A percentile compares a stretch with the other conserved stretches of the same genome.
These are phyloP conservation scores for Inonotus hispidus DNA, from an alignment of 1,284 basidiomycete species.

Conservation along the genomic window DNA sequence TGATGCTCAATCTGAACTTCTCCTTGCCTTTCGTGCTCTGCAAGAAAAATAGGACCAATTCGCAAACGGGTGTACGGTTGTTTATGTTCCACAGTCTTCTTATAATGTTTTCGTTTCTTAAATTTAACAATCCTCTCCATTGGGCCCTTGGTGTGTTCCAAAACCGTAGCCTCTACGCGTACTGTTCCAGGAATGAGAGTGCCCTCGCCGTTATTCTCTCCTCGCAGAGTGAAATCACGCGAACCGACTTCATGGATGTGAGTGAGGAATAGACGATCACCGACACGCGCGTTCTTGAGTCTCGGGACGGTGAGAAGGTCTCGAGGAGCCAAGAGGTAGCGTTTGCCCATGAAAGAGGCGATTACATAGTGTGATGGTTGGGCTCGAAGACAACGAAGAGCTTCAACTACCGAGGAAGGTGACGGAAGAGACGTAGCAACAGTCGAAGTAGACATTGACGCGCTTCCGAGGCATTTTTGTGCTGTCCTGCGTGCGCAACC, in stretches of 20 bases:
- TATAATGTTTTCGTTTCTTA: conserved; percentile 96
- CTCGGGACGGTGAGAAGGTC: conserved; percentile 92
- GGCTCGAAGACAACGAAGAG: conserved; percentile 65
- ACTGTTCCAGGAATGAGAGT: conserved; percentile 56
- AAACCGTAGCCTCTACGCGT: conserved; percentile 79
- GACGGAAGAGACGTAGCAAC: conserved; percentile 7
- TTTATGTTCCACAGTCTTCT: conserved; percentile 80
- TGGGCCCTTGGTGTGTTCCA: conserved; percentile 93
- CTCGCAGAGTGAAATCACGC: conserved; percentile 88
- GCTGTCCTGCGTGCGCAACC: not conserved
- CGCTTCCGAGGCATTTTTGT: not conserved
- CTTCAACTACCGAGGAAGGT: conserved; percentile 32
- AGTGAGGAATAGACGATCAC: conserved; percentile 80
- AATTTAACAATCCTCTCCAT: conserved; percentile 93
- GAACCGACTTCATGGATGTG: conserved; percentile 93
- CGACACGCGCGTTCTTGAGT: conserved; percentile 75
- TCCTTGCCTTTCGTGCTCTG: conserved; percentile 13
- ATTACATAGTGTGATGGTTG: conserved; percentile 87
- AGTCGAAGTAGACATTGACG: conserved; percentile 1
- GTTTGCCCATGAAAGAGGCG: conserved; percentile 82
- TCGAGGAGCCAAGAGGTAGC: conserved; percentile 83
- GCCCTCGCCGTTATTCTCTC: conserved; percentile 39
- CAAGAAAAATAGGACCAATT: conserved; percentile 62
- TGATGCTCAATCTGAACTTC: not conserved
- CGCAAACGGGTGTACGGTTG: conserved; percentile 90